phyloP scores from a whole-genome alignment of 2,329 filamentous ascomycete species.

The Claviceps fusiformis region DNA sequence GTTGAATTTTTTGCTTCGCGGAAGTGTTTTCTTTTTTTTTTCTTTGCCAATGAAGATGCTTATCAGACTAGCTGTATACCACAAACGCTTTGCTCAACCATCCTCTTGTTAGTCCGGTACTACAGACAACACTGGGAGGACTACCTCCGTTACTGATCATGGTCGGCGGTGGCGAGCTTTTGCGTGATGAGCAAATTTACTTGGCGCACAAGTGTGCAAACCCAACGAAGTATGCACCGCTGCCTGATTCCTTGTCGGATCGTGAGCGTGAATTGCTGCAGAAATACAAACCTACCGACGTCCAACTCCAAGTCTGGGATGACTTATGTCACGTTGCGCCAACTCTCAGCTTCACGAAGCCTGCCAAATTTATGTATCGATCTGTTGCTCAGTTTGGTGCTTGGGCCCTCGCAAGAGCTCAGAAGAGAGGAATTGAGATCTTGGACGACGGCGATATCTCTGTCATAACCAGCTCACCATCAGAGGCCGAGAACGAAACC shows the following conservation, averaged over 20 bases:
- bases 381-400: slow-evolving; percentile 86
- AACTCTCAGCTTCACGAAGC: slow-evolving; percentile 89
- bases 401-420: slow-evolving; percentile 75
- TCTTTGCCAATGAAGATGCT: not conserved
- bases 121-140: slow-evolving; percentile 81
- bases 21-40: not conserved
- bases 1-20: slow-evolving; percentile 3
- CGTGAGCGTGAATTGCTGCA: slow-evolving; percentile 44
- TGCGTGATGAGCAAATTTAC: slow-evolving; percentile 91
- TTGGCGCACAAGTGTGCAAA: slow-evolving; percentile 88
- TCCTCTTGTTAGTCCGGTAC: slow-evolving; percentile 75
- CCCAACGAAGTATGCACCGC: slow-evolving; percentile 61
- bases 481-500: slow-evolving; percentile 16
- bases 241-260: slow-evolving; percentile 48
- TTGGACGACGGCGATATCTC: slow-evolving; percentile 66
- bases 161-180: slow-evolving; percentile 73
- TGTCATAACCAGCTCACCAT: slow-evolving; percentile 49
- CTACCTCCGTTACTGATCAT: slow-evolving; percentile 79
- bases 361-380: slow-evolving; percentile 91
- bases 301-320: slow-evolving; percentile 93
- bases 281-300: slow-evolving; percentile 70
- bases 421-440: slow-evolving; percentile 69
- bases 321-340: slow-evolving; percentile 86
- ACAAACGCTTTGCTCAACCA: slow-evolving; percentile 77
- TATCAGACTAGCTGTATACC: slow-evolving; percentile 45